These are phyloP conservation scores for Candolleomyces eurysporus DNA, from an alignment of 768 basidiomycete genomes.

Conservation along the genomic window DNA sequence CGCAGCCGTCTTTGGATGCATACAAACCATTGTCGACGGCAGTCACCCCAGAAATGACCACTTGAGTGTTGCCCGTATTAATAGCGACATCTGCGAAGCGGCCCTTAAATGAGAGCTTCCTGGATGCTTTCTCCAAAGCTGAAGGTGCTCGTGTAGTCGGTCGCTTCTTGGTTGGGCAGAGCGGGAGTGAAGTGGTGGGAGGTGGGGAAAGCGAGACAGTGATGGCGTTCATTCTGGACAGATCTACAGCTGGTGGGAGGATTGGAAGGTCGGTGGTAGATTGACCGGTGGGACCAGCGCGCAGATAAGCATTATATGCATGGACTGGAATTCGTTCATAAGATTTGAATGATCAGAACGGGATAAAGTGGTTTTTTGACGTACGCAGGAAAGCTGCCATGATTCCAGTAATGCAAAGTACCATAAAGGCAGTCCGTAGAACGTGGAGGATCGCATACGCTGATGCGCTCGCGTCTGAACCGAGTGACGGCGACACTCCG, in stretches of 20 bases:
- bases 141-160: not conserved
- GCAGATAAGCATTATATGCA: conserved; percentile 8
- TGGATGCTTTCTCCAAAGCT: conserved; percentile 1
- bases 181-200: not conserved
- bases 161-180: conserved; percentile 5
- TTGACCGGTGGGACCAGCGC: not conserved
- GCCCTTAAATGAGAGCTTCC: not conserved
- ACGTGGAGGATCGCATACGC: conserved; percentile 11
- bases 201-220: conserved; percentile 9
- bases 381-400: conserved; percentile 26
- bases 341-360: conserved; percentile 1
- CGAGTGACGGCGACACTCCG: conserved; percentile 1
- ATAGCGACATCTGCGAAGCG: conserved; percentile 6
- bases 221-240: conserved; percentile 12
- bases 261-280: not conserved
- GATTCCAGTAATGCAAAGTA: conserved; percentile 21
- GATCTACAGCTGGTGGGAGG: conserved; percentile 5
- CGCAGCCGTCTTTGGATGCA: not conserved
- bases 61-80: conserved; percentile 4
- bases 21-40: not conserved
- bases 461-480: conserved; percentile 6
- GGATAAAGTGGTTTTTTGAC: conserved; percentile 12
- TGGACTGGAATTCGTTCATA: conserved; percentile 7
- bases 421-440: conserved; percentile 18
- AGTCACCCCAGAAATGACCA: not conserved